These are phyloP conservation scores for Aspergillus sp. DNA, from an alignment of 2,329 filamentous ascomycete genomes.

Conservation along the genomic window DNA sequence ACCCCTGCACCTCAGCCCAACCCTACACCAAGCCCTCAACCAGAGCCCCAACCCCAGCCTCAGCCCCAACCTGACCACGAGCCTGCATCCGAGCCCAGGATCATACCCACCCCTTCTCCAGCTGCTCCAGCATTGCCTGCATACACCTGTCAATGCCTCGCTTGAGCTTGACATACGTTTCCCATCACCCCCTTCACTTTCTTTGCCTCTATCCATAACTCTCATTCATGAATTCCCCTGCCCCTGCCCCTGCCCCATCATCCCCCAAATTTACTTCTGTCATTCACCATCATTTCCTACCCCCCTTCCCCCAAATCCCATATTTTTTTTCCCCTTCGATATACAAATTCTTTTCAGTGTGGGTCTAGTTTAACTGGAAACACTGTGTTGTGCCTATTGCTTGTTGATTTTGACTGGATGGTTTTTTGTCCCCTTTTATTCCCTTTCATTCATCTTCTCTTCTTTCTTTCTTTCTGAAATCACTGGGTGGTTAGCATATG, in stretches of 20 bases:
- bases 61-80: constrained; percentile 6
- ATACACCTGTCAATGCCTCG: constrained; percentile 11
- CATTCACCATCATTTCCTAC: not conserved
- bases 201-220: not conserved
- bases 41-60: constrained; percentile 2
- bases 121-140: constrained; percentile 3
- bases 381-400: not conserved
- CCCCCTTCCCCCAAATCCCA: not conserved
- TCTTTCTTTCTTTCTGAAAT: not conserved
- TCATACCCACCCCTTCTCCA: not conserved
- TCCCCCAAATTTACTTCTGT: not conserved
- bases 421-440: too few species aligned
- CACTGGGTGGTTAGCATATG: not conserved
- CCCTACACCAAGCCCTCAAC: not conserved
- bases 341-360: not conserved
- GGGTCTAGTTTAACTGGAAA: not conserved
- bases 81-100: constrained; percentile 11
- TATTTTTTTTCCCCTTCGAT: not conserved
- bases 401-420: not conserved
- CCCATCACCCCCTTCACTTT: not conserved
- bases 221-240: not conserved
- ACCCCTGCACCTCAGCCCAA: not conserved
- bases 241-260: too few species aligned
- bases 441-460: too few species aligned
- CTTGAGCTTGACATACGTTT: not conserved